Conservation (phyloP, 805 yeast species). For the Wickerhamomyces xylosicus region DNA sequence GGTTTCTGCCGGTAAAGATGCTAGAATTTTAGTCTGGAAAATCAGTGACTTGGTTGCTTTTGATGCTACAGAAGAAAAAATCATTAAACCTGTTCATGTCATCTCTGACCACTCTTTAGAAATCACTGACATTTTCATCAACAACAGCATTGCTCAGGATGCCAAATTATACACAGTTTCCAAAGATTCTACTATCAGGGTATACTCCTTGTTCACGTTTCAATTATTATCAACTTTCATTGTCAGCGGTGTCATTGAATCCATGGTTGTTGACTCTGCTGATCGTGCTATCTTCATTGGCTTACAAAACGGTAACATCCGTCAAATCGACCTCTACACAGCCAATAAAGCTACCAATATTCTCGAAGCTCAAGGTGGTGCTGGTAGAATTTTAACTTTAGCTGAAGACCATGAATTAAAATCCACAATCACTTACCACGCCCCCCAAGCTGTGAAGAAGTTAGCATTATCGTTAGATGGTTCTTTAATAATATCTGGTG, state of each 20-base stretch:
- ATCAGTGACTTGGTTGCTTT: constrained; percentile 43
- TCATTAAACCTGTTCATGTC: constrained; percentile 44
- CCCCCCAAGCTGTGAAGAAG: constrained; percentile 33
- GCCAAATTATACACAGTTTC: constrained; percentile 60
- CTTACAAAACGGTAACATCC: constrained; percentile 47
- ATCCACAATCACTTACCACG: constrained; percentile 45
- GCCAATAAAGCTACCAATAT: constrained; percentile 18
- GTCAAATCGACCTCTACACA: constrained; percentile 41
- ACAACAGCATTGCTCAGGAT: constrained; percentile 47
- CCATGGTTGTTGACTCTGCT: constrained; percentile 66
- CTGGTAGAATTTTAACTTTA: constrained; percentile 20
- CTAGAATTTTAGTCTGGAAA: constrained; percentile 70
- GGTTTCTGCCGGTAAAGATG: constrained; percentile 72
- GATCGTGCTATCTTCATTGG: constrained; percentile 71
- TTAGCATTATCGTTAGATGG: constrained; percentile 67
- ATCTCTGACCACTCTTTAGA: constrained; percentile 47
- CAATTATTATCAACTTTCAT: constrained; percentile 62
- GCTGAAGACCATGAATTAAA: constrained; percentile 38
- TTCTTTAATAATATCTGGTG: constrained; percentile 63
- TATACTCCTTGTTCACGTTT: constrained; percentile 40
- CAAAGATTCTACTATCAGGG: constrained; percentile 61
- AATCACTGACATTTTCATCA: constrained; percentile 35
- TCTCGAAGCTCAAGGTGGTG: constrained; percentile 19
- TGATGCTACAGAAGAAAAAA: constrained; percentile 21
- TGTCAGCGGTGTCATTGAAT: constrained; percentile 43